A percentile compares a stretch with the other conserved stretches of the same genome.
Evolutionary conservation across 768 basidiomycete species (phyloP).

Genomic region (Hortiboletus flavorubellus): DNA sequence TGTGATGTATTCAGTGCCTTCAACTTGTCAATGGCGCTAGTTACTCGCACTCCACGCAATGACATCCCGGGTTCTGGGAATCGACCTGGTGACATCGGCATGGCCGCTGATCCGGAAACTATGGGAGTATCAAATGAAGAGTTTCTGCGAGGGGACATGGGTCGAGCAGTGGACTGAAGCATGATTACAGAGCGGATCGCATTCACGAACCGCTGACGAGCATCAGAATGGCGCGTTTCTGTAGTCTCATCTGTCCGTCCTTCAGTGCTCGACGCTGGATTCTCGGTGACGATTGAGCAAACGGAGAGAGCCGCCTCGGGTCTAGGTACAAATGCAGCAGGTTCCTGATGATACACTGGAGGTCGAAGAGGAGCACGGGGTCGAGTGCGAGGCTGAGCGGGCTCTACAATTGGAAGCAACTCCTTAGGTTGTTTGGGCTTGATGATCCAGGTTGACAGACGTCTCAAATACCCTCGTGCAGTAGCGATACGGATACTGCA

Average conservation of each 20-base stretch:
- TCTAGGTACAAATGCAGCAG: constrained; percentile 13
- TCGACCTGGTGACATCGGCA: constrained; percentile 30
- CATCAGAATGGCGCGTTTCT: constrained; percentile 25
- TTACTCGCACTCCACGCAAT: constrained; percentile 40
- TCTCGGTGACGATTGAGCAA: constrained; percentile 26
- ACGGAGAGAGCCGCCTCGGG: constrained; percentile 26
- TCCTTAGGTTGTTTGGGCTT: constrained; percentile 22
- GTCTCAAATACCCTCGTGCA: constrained; percentile 21
- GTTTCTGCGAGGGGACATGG: constrained; percentile 30
- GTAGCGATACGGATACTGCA: constrained; percentile 19
- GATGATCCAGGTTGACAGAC: constrained; percentile 24
- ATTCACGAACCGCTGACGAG: constrained; percentile 38
- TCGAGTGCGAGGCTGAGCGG: constrained; percentile 16
- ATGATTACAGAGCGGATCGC: constrained; percentile 48
- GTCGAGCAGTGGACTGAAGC: constrained; percentile 34
- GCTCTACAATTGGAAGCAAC: constrained; percentile 22
- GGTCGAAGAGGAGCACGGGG: constrained; percentile 9
- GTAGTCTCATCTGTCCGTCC: constrained; percentile 28
- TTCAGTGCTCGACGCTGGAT: constrained; percentile 25
- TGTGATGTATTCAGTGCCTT: constrained; percentile 39
- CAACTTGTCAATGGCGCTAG: constrained; percentile 40
- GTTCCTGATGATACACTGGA: constrained; percentile 21
- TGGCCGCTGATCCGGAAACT: constrained; percentile 16
- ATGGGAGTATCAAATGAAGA: constrained; percentile 30
- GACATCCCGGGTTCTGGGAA: constrained; percentile 33